Percentiles rank a stretch among this genome's conserved stretches.
Evolutionary conservation across 1,284 basidiomycete genomes (phyloP).

Genomic region (Grifola frondosa): DNA sequence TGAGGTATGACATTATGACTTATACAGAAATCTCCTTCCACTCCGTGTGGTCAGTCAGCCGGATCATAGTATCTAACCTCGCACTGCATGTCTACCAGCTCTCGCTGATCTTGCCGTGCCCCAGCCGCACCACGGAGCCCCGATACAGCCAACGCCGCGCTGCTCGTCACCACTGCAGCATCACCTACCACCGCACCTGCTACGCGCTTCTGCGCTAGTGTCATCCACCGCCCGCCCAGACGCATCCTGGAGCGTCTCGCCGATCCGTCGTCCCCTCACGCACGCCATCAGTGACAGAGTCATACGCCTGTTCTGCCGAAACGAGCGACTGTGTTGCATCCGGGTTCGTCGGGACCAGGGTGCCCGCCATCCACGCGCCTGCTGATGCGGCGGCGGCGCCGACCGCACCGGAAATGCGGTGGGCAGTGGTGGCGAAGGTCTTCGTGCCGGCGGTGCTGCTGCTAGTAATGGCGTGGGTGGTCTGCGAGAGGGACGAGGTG

Average conservation of each 20-base stretch:
- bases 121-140: conserved; percentile 24
- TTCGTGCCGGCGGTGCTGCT: conserved; percentile 18
- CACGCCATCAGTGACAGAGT: conserved; percentile 12
- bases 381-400: conserved; percentile 22
- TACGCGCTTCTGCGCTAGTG: too few relatives aligned
- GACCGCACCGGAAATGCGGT: conserved; percentile 18
- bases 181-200: conserved; percentile 20
- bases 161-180: conserved; percentile 20
- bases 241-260: conserved; percentile 15
- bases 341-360: conserved; percentile 18
- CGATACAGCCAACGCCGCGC: conserved; percentile 14
- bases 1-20: too few relatives aligned
- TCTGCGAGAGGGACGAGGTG: conserved; percentile 15
- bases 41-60: too few relatives aligned
- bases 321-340: conserved; percentile 16
- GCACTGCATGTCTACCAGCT: too few relatives aligned
- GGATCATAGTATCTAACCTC: too few relatives aligned
- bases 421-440: conserved; percentile 20
- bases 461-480: conserved; percentile 11
- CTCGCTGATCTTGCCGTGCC: too few relatives aligned
- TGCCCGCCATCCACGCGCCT: conserved; percentile 24
- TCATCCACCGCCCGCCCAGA: conserved; percentile 17
- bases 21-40: too few relatives aligned
- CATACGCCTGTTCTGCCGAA: conserved; percentile 11
- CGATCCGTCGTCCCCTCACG: conserved; percentile 12